Percentiles rank a stretch among this genome's conserved stretches.
phyloP scores from a whole-genome alignment of 1,284 basidiomycete genomes.

The Trichosporon sp. region DNA sequence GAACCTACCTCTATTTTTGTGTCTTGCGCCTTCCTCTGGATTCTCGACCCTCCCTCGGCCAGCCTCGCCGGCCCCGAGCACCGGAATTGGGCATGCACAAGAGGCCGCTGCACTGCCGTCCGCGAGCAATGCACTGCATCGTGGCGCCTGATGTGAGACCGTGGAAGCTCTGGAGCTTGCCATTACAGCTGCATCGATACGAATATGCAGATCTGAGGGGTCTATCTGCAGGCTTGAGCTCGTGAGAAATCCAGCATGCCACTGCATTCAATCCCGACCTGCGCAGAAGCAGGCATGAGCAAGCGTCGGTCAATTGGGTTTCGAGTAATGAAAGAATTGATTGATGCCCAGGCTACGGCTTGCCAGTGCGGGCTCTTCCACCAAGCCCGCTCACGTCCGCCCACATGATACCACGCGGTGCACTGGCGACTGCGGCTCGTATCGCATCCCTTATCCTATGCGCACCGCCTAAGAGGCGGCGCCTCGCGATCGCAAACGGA shows the following conservation, averaged over 20 bases:
- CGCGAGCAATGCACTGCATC: neutral
- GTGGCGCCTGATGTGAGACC: neutral
- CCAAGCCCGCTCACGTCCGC: too few species aligned
- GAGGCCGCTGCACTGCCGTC: neutral
- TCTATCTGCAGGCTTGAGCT: neutral
- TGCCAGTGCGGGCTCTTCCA: too few species aligned
- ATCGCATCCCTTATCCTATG: too few species aligned
- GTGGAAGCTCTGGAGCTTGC: neutral
- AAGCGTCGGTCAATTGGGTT: conserved; percentile 3
- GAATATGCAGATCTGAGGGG: neutral
- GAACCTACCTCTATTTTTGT: conserved; percentile 1
- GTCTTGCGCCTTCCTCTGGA: neutral
- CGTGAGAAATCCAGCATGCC: neutral
- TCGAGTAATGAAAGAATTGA: conserved; percentile 14
- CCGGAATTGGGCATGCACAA: neutral
- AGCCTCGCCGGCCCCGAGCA: neutral
- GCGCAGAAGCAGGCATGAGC: neutral
- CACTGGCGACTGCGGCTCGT: too few species aligned
- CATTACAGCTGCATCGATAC: neutral
- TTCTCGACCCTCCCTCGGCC: neutral
- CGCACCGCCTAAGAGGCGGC: neutral
- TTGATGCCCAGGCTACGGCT: neutral
- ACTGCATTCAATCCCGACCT: neutral
- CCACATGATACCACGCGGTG: neutral
- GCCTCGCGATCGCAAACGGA: neutral